Evolutionary conservation across 148 eudicot genomes (phyloP).

Genomic region (Chenopodium quinoa): DNA sequence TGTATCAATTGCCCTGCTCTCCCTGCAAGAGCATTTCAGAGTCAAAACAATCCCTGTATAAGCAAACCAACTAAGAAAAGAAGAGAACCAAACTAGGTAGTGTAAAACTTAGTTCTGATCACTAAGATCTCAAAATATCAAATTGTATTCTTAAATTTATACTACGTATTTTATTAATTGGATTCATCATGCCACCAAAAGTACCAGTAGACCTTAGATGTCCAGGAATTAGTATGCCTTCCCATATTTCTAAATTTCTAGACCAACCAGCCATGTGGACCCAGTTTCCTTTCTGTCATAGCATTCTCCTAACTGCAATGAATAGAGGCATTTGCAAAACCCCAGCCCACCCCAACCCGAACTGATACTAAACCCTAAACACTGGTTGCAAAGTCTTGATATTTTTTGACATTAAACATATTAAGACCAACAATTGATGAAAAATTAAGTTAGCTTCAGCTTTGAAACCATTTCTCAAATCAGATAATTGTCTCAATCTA

Average conservation of each 20-base stretch:
- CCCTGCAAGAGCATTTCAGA: slow-evolving; percentile 52
- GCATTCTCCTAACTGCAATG: not conserved
- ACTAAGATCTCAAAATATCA: not conserved
- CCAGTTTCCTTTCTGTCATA: not conserved
- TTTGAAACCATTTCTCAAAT: not conserved
- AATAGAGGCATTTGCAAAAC: not conserved
- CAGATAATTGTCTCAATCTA: not conserved
- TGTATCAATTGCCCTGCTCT: slow-evolving; percentile 94
- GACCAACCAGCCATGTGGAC: not conserved
- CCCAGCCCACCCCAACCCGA: too few species aligned
- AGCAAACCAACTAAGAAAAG: not conserved
- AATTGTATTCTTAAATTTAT: not conserved
- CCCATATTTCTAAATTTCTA: not conserved
- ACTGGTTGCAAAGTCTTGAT: not conserved
- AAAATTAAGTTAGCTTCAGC: not conserved
- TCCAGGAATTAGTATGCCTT: not conserved
- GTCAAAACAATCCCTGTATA: slow-evolving; percentile 1
- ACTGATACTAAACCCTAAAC: not conserved
- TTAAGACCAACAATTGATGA: not conserved
- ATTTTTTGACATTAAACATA: not conserved
- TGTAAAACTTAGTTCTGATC: not conserved
- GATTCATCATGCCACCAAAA: not conserved
- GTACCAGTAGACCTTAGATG: not conserved
- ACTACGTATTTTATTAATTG: not conserved
- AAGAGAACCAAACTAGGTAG: not conserved